Percentiles rank a stretch among this genome's conserved stretches.
phyloP scores from a whole-genome alignment of 495 filamentous ascomycete species.

The Pseudevernia furfuracea region DNA sequence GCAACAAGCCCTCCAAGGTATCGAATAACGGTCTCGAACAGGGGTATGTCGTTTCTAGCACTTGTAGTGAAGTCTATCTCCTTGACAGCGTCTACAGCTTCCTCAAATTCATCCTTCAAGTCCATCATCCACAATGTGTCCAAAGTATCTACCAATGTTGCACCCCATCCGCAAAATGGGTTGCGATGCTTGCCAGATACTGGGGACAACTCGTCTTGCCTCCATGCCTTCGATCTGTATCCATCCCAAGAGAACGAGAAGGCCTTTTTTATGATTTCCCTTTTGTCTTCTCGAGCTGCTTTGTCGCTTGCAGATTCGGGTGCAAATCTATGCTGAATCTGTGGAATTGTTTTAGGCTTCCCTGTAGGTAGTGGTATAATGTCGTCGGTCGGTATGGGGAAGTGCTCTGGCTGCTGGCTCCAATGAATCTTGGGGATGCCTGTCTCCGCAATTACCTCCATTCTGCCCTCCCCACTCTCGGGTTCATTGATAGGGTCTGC shows the following conservation, averaged over 20 bases:
- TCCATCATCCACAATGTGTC: constrained; percentile 98
- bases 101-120: constrained; percentile 79
- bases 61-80: constrained; percentile 86
- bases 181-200: constrained; percentile 52
- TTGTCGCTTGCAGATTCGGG: constrained; percentile 55
- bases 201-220: constrained; percentile 69
- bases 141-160: constrained; percentile 85
- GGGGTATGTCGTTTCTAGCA: constrained; percentile 54
- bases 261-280: constrained; percentile 54
- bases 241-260: constrained; percentile 70
- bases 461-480: constrained; percentile 34
- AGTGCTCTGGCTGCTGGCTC: constrained; percentile 62
- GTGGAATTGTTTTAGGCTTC: constrained; percentile 58
- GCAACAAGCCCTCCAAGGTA: constrained; percentile 77
- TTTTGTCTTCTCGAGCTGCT: constrained; percentile 53
- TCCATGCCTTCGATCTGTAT: constrained; percentile 69
- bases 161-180: constrained; percentile 91
- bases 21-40: constrained; percentile 83
- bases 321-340: constrained; percentile 64
- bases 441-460: constrained; percentile 36
- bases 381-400: constrained; percentile 59
- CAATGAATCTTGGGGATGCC: constrained; percentile 50
- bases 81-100: constrained; percentile 66
- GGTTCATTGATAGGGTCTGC: constrained; percentile 24
- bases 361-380: constrained; percentile 71